Conservation (phyloP, 78 protist species). For the Paulinella micropora region DNA sequence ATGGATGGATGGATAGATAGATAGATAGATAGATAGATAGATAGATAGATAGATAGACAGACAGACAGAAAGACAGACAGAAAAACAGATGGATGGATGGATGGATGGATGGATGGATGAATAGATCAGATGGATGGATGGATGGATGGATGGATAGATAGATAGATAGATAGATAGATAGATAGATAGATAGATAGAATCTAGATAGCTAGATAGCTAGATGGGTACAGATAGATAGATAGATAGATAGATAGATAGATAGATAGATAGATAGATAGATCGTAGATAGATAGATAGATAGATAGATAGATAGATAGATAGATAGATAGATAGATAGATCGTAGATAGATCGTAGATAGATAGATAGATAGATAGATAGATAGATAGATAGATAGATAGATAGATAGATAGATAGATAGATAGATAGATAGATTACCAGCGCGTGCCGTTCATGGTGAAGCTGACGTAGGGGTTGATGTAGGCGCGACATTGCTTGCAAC, state of each 20-base stretch:
- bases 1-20: too few relatives aligned
- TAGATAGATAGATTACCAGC: constrained; percentile 10
- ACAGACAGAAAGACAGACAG: background rate
- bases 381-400: background rate
- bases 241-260: too few relatives aligned
- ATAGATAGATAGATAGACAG: background rate
- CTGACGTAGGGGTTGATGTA: constrained; percentile 33
- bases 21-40: too few relatives aligned
- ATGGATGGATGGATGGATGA: background rate
- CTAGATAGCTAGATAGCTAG: too few relatives aligned
- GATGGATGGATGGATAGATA: too few relatives aligned
- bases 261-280: background rate
- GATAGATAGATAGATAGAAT: too few relatives aligned
- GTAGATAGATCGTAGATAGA: background rate
- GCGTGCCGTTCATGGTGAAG: constrained; percentile 12
- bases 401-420: background rate
- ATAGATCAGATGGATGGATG: too few relatives aligned
- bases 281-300: background rate
- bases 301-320: background rate
- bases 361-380: background rate
- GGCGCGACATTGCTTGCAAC: constrained; percentile 34
- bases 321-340: background rate
- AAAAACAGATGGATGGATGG: background rate
- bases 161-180: too few relatives aligned
- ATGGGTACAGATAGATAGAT: too few relatives aligned